Conservation (phyloP, 208 protist species). For the Angomonas desouzai region DNA sequence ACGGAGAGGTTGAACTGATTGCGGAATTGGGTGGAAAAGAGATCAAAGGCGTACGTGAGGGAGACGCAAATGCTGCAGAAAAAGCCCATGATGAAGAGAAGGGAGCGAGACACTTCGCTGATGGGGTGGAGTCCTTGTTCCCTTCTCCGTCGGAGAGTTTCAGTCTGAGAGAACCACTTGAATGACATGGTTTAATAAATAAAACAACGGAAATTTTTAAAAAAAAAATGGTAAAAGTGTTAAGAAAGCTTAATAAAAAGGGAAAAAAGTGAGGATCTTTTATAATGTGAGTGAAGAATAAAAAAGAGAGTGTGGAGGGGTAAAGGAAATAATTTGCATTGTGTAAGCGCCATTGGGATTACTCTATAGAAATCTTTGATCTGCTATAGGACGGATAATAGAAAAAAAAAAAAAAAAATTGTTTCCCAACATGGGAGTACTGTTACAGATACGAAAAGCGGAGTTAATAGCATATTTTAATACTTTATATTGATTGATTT, state of each 20-base stretch:
- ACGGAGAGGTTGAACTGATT: constrained; percentile 30
- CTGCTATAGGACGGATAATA: not conserved
- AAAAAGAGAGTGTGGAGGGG: too few relatives aligned
- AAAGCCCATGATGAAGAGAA: constrained; percentile 53
- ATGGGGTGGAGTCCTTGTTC: constrained; percentile 35
- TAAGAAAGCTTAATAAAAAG: not conserved
- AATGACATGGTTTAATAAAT: too few relatives aligned
- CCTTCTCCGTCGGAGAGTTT: constrained; percentile 26
- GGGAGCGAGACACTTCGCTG: constrained; percentile 50
- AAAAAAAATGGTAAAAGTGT: not conserved
- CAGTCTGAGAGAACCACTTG: constrained; percentile 36
- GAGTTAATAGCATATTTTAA: not conserved
- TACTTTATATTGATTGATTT: not conserved
- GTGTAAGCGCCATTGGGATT: too few relatives aligned
- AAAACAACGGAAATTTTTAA: too few relatives aligned
- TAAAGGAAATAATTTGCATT: too few relatives aligned
- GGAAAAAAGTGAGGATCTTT: too few relatives aligned
- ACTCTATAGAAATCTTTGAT: too few relatives aligned
- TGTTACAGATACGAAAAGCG: constrained; percentile 3
- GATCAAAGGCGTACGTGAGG: constrained; percentile 60
- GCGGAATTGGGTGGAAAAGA: constrained; percentile 51
- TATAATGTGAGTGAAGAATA: too few relatives aligned
- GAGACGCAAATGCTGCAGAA: constrained; percentile 69
- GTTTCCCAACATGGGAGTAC: not conserved
- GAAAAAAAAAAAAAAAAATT: not conserved